Conservation (phyloP, 768 basidiomycete genomes). For the Filobasidium floriforme region DNA sequence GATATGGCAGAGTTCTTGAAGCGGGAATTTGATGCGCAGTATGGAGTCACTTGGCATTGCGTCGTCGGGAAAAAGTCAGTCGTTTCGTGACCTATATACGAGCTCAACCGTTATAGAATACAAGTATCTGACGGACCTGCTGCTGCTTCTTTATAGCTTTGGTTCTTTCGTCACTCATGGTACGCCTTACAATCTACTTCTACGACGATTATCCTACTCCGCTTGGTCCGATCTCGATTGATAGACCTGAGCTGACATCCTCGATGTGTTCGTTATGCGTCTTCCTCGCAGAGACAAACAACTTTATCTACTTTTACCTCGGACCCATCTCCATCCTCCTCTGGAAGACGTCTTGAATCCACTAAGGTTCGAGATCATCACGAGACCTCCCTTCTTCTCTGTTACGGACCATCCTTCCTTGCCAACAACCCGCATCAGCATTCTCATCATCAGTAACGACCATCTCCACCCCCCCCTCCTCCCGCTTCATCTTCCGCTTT, state of each 20-base stretch:
- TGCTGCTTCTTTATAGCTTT: conserved; percentile 50
- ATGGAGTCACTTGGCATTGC: conserved; percentile 95
- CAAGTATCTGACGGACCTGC: not conserved
- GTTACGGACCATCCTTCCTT: too few relatives aligned
- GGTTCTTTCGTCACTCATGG: conserved; percentile 97
- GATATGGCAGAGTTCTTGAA: conserved; percentile 97
- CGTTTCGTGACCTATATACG: too few relatives aligned
- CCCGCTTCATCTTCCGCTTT: too few relatives aligned
- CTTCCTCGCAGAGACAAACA: conserved; percentile 70
- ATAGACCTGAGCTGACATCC: too few relatives aligned
- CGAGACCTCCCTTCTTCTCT: too few relatives aligned
- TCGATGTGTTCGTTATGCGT: not conserved
- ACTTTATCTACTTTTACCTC: conserved; percentile 98
- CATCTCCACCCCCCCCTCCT: too few relatives aligned
- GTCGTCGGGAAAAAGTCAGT: conserved; percentile 85
- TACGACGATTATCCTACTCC: too few relatives aligned
- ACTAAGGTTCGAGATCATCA: too few relatives aligned
- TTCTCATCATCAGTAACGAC: too few relatives aligned
- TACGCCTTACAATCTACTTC: conserved; percentile 46
- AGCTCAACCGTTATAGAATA: too few relatives aligned
- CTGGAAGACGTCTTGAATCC: conserved; percentile 43
- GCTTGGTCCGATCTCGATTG: too few relatives aligned
- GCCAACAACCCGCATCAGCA: too few relatives aligned
- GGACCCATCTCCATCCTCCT: conserved; percentile 78
- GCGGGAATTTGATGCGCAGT: conserved; percentile 89